These are phyloP conservation scores for Nyctanthes arbortristis DNA, from an alignment of 257 asterid genomes.

Conservation along the genomic window DNA sequence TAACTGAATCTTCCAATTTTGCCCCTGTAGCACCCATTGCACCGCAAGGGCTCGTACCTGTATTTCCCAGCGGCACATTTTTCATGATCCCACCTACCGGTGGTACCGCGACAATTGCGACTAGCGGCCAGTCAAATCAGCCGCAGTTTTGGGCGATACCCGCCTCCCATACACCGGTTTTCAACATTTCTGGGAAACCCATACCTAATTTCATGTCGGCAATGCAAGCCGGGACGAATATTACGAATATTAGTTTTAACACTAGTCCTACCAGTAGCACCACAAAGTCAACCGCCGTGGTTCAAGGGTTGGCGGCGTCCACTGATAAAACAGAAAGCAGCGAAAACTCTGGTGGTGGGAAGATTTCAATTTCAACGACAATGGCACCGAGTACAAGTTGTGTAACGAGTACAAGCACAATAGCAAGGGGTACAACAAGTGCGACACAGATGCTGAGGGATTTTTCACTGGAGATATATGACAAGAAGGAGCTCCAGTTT, in stretches of 20 bases:
- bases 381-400: slow-evolving; percentile 45
- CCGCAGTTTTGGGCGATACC: slow-evolving; percentile 81
- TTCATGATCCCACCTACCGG: slow-evolving; percentile 60
- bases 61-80: slow-evolving; percentile 58
- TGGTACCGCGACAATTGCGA: slow-evolving; percentile 11
- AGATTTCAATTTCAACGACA: slow-evolving; percentile 26
- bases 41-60: slow-evolving; percentile 69
- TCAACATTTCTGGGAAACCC: slow-evolving; percentile 49
- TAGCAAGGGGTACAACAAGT: slow-evolving; percentile 25
- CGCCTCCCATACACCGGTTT: slow-evolving; percentile 59
- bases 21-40: slow-evolving; percentile 66
- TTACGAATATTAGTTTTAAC: slow-evolving; percentile 21
- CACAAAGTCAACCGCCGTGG: slow-evolving; percentile 7
- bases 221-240: slow-evolving; percentile 26
- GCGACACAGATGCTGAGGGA: slow-evolving; percentile 57
- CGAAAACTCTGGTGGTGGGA: slow-evolving; percentile 21
- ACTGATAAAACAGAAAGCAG: slow-evolving; percentile 14
- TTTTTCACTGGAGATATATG: slow-evolving; percentile 58
- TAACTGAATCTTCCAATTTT: slow-evolving; percentile 42
- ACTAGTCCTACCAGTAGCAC: not conserved
- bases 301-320: slow-evolving; percentile 19
- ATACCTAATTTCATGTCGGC: slow-evolving; percentile 41
- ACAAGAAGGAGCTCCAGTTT: slow-evolving; percentile 79
- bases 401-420: slow-evolving; percentile 1
- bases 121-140: slow-evolving; percentile 41